Base-by-base conservation (phyloP, 2,329 filamentous ascomycete genomes). In the Colletotrichum echinochloae region DNA sequence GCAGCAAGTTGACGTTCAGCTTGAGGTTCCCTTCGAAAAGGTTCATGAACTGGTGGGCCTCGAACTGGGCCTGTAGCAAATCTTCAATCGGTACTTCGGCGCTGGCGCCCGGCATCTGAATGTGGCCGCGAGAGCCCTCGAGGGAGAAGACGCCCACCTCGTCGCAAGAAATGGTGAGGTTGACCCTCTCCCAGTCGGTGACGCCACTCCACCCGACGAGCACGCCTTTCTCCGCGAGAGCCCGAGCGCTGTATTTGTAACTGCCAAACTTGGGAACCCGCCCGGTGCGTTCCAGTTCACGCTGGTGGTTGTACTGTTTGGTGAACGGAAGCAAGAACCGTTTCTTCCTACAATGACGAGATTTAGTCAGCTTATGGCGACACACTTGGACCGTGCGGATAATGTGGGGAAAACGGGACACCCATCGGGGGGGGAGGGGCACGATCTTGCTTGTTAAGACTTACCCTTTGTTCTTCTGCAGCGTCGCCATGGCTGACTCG, bases 251-350 rank as follows among this genome's bases (percentile, higher is more conserved):
- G 84, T 99, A 99, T 84, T 98, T 98, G 90, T 92, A 99, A 46
- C 93, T 97, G 73, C 97, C 96, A 79, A 99, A 99, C 80, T 97
- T 97, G 81, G 97, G 97, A 63, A 73, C 94, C 60, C 95, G 94
- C 35, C 96, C 96, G 9, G 92, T 92, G 69, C 94, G 92, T 78
- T 98, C 94, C 39, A 99, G 90, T 83, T 99, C 96, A 74, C 94
- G 92, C 83, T 98, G 94, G 82, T 99, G 96, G 81, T 98, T 97
- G 89, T 97, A 99, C 81, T 99, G 96, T 78, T 97, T 97, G 30
- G 95, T 98, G 80, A 99, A 99, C 18, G 96, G 96, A 80, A 99
- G 88, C 66, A 98, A 87, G 86, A 98, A 98, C 63, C 92, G 90
- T 81, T 97, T 97, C 84, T 97, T 97, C 72, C 92, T 91, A 75